Base-by-base conservation (phyloP, 495 filamentous ascomycete genomes). In the Baudoinia panamericana region DNA sequence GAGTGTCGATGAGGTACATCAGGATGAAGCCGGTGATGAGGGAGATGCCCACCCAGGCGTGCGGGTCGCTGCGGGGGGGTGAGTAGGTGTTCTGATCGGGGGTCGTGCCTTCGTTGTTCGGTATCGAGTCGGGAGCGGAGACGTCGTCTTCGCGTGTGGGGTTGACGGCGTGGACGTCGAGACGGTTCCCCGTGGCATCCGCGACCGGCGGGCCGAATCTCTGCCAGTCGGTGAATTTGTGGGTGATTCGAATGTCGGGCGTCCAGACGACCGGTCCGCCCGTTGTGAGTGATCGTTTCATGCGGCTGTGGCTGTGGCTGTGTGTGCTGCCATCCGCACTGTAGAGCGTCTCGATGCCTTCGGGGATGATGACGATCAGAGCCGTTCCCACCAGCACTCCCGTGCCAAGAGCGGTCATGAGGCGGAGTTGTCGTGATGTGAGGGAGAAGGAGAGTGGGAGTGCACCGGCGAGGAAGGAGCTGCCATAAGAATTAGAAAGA, bases 361-460 rank as follows among this genome's bases (percentile, higher is more conserved):
- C 90, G 0, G 90, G 90, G 54, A 97, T 93, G 56, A 97, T 97
- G 2, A 97, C 84, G 41, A 96, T 86, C 50, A 97, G 71, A 7
- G 85, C 84, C 24, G 88, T 96, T 25, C 90, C 90, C 16, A 97
- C 86, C 6, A 97, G 67, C 12, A 97, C 79, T 28, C 90, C 90
- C 65, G 94, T 84, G 22, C 90, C 90, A 56, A 97, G 75, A 16
- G 85, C 84, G 9, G 86, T 86, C 58, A 96, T 83, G 25, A 95
- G 60, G 54, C 90, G 76, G 18, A 94, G 66, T 56, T 93, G 84
- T 25, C 84, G 83, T 43, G 78, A 77, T n/a, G 90, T 86, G 11
- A 97, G 72, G 36, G 79, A 72, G 65, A 97, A 81, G 28, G 83
- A 86, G 25, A 97, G 70, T 41, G 90, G 90, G 55, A 97, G 73